These are phyloP conservation scores for Yamadazyma scolyti DNA, from an alignment of 805 yeast species.

Conservation along the genomic window DNA sequence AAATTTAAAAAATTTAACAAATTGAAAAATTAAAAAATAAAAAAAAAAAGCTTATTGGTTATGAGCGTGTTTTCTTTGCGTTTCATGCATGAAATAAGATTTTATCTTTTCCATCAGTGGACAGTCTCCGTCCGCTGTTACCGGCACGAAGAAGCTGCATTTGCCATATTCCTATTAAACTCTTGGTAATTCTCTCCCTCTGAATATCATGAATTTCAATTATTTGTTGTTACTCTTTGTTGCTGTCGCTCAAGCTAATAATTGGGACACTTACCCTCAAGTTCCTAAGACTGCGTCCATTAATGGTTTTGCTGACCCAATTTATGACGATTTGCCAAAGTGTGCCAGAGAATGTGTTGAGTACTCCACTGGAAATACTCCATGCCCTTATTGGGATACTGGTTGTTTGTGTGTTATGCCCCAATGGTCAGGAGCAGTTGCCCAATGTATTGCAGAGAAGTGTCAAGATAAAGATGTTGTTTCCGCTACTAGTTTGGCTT, in stretches of 20 bases:
- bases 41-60: too few species aligned
- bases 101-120: constrained; percentile 8
- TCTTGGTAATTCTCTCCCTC: too few species aligned
- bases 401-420: constrained; percentile 50
- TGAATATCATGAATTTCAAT: constrained; percentile 4
- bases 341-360: constrained; percentile 44
- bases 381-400: constrained; percentile 53
- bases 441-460: constrained; percentile 35
- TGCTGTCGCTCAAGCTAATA: constrained; percentile 18
- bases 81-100: neutral
- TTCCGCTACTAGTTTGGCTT: constrained; percentile 38
- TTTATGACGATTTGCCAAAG: constrained; percentile 31
- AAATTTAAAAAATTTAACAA: too few species aligned
- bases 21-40: too few species aligned
- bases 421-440: constrained; percentile 42
- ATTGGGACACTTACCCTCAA: constrained; percentile 42
- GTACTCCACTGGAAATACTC: constrained; percentile 36
- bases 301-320: constrained; percentile 48
- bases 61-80: too few species aligned
- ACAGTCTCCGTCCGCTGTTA: too few species aligned
- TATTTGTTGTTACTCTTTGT: constrained; percentile 6
- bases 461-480: constrained; percentile 36
- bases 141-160: too few species aligned
- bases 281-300: constrained; percentile 46
- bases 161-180: too few species aligned